Percentiles rank a stretch among this genome's conserved stretches.
Evolutionary conservation across 129 eudicot genomes (phyloP).

Genomic region (Flaveria trinervia): DNA sequence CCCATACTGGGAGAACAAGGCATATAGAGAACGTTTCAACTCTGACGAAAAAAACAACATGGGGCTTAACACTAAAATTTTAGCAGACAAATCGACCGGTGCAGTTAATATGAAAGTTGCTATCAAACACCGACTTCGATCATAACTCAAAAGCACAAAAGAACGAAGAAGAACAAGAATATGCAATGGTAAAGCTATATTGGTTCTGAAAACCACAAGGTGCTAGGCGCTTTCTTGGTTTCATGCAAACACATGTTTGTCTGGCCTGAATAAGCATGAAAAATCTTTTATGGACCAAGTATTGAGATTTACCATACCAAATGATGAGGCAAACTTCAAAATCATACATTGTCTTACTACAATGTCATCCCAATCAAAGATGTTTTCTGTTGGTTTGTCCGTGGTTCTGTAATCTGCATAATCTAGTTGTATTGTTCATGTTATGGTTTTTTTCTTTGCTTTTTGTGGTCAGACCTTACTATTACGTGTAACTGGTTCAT

Average conservation of each 20-base stretch:
- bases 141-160: background rate
- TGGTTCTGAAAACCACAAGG: too few species aligned
- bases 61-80: constrained; percentile 1
- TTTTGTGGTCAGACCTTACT: background rate
- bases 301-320: background rate
- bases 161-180: background rate
- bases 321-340: constrained; percentile 2
- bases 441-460: background rate
- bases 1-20: constrained; percentile 96
- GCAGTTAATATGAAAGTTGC: background rate
- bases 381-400: background rate
- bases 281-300: background rate
- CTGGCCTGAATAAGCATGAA: background rate
- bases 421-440: background rate
- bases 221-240: background rate
- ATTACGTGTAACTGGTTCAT: background rate
- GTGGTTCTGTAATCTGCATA: background rate
- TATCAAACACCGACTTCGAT: background rate
- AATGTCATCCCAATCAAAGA: background rate
- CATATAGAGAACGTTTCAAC: constrained; percentile 94
- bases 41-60: constrained; percentile 56
- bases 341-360: background rate
- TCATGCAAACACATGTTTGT: background rate
- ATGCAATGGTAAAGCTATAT: background rate
- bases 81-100: background rate